Base-by-base conservation (phyloP, 208 protist species). In the Trypanosomatidae sp. region DNA sequence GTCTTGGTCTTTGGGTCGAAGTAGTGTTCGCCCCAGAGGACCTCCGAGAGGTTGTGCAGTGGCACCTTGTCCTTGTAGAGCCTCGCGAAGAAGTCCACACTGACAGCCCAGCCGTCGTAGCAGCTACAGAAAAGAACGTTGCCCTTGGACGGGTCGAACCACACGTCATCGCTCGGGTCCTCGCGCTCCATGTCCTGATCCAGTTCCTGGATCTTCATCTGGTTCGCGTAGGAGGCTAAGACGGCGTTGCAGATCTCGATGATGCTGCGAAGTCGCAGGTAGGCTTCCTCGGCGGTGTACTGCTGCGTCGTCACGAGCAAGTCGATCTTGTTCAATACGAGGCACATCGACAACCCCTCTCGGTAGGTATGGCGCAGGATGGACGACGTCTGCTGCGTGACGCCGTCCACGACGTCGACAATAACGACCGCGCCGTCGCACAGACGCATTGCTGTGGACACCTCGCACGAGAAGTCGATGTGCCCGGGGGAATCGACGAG, bases 251-350 rank as follows among this genome's bases (percentile, higher is more conserved):
- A 97, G 52, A 98, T 92, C 84, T 99, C 95, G 43, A 99, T 84
- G 55, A 99, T 94, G 39, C 84, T 75, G 30, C 99, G 87, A 78
- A 99, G 97, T 50, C 92, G 79, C 70, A 98, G 90, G 52, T 98
- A 97, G 3, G 87, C 88, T 89, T 92, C 99, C 88, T 80, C 87
- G 10, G 76, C 95, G 77, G 65, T 94, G 84, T 97, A 79, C 73
- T 99, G 84, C 71, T 99, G 88, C 60, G 99, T 93, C 10, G 86
- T 83, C 67, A 99, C 93, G 19, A 98, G 83, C 44, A 98, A 83
- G 83, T 99, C 99, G 22, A 99, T 98, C 82, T 99, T 99, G 86
- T 99, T 99, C 15, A 99, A 83, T 10, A 99, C 97, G 22, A 99
- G 87, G 69, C 91, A 91, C 78, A 98, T 98, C 44, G 80, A 91